Conservation (phyloP, 2,329 filamentous ascomycete species). For the Hansfordia pulvinata region DNA sequence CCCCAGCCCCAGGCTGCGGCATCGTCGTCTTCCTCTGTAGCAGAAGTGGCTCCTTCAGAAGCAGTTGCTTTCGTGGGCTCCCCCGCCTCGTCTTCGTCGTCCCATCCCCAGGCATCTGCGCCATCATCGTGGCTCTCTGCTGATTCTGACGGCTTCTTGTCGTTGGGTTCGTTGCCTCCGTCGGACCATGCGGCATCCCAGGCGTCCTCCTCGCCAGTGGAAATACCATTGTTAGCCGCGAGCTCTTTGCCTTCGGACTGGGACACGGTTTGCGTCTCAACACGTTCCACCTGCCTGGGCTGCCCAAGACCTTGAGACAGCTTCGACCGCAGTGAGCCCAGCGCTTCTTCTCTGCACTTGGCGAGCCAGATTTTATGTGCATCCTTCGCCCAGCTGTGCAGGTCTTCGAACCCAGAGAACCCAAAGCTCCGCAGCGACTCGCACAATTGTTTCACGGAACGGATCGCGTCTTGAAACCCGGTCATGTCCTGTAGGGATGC, state of each 20-base stretch:
- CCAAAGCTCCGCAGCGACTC: constrained; percentile 43
- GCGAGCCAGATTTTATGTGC: constrained; percentile 76
- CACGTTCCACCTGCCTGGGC: constrained; percentile 61
- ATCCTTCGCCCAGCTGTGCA: constrained; percentile 69
- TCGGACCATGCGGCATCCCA: constrained; percentile 46
- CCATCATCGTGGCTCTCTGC: constrained; percentile 18
- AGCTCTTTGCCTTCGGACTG: constrained; percentile 53
- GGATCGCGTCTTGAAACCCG: constrained; percentile 58
- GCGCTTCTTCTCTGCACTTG: constrained; percentile 65
- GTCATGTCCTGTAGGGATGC: constrained; percentile 57
- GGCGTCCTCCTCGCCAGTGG: constrained; percentile 11
- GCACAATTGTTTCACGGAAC: constrained; percentile 50
- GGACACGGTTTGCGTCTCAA: constrained; percentile 72
- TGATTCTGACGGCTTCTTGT: constrained; percentile 6
- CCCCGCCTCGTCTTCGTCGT: constrained; percentile 41
- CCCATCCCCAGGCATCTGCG: constrained; percentile 72
- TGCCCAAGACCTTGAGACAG: constrained; percentile 54
- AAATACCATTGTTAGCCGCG: constrained; percentile 34
- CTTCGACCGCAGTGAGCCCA: constrained; percentile 60
- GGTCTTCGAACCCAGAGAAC: constrained; percentile 47
- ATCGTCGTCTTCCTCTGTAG: constrained; percentile 32
- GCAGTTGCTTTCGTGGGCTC: constrained; percentile 12
- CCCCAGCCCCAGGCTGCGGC: constrained; percentile 77
- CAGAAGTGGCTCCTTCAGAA: constrained; percentile 3
- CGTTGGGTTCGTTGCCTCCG: constrained; percentile 32